phyloP scores from a whole-genome alignment of 208 protist genomes.

The Crithidia bombi region DNA sequence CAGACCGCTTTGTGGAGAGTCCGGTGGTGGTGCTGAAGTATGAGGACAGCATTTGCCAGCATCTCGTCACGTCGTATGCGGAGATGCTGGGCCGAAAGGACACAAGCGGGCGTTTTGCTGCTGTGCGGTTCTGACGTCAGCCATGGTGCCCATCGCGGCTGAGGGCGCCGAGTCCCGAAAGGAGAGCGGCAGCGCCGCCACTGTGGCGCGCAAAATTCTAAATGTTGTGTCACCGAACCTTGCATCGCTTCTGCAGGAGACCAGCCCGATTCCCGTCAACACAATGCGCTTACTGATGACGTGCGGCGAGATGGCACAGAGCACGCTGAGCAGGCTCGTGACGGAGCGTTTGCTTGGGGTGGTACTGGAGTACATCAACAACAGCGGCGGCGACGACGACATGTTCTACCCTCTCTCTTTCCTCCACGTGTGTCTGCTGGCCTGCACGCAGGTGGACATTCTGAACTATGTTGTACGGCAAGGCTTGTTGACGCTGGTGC shows the following conservation, averaged over 20 bases:
- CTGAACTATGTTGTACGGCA: slow-evolving; percentile 45
- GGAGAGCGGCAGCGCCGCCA: slow-evolving; percentile 26
- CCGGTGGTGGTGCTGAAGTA: slow-evolving; percentile 53
- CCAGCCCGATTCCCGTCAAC: slow-evolving; percentile 83
- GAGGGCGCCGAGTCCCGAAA: slow-evolving; percentile 36
- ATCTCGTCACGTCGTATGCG: slow-evolving; percentile 64
- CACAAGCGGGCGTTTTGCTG: slow-evolving; percentile 61
- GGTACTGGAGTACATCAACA: slow-evolving; percentile 44
- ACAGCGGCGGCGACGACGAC: slow-evolving; percentile 42
- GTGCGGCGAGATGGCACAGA: slow-evolving; percentile 63
- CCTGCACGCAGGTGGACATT: slow-evolving; percentile 31
- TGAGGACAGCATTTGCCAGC: slow-evolving; percentile 47
- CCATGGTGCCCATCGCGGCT: slow-evolving; percentile 51
- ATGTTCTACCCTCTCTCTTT: slow-evolving; percentile 54
- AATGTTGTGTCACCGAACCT: slow-evolving; percentile 49
- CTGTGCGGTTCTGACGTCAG: slow-evolving; percentile 79
- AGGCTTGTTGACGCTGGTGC: slow-evolving; percentile 49
- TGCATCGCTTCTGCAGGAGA: slow-evolving; percentile 65
- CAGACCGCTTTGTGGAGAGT: slow-evolving; percentile 64
- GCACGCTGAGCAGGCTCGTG: slow-evolving; percentile 37
- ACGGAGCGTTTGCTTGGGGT: slow-evolving; percentile 37
- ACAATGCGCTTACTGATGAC: slow-evolving; percentile 80
- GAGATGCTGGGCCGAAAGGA: slow-evolving; percentile 62
- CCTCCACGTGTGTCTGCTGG: slow-evolving; percentile 38
- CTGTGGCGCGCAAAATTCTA: slow-evolving; percentile 34